Base-by-base conservation (phyloP, 1,284 basidiomycete genomes). In the Rhodotorula sp. region DNA sequence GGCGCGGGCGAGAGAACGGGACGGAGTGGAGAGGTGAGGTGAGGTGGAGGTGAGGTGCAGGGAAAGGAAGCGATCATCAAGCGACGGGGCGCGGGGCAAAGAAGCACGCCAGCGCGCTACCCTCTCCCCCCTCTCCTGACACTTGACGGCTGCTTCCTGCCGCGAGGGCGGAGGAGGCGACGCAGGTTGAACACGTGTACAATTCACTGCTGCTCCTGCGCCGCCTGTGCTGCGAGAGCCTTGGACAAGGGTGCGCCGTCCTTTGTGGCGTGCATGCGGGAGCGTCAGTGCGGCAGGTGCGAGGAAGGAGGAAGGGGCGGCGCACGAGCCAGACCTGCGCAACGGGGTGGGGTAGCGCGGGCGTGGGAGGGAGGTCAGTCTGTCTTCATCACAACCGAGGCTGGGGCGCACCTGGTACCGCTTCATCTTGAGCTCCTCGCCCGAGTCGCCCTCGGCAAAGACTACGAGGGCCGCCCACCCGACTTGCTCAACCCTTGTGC, bases 381-480 rank as follows among this genome's bases (percentile, higher is more conserved):
- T n/a, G n/a, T n/a, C n/a, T n/a, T n/a, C n/a, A n/a, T n/a, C n/a
- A n/a, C n/a, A n/a, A n/a, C n/a, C n/a, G n/a, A n/a, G n/a, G n/a
- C n/a, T 12, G 15, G 4, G 27, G 15, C 71, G n/a, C 55, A 70
- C 71, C 61, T 73, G 71, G 54, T 73, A 73, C 34, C 65, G 62
- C 65, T 36, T 46, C 53, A 73, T 55, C 53, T 58, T 73, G 9
- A 70, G 41, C 44, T 69, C 64, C n/a, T n/a, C n/a, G n/a, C n/a
- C n/a, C n/a, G n/a, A n/a, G 5, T 9, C 22, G 29, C n/a, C 51
- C 13, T 51, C 25, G 8, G 58, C 67, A 51, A 75, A 75, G 3
- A 59, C 65, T 61, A 75, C 67, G 53, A 50, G 53, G 13, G 64
- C 73, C 0, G 70, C 73, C 70, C 70, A 75, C 0, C 62, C 73